Evolutionary conservation across 805 yeast genomes (phyloP).

Genomic region (Kregervanrija delftensis): DNA sequence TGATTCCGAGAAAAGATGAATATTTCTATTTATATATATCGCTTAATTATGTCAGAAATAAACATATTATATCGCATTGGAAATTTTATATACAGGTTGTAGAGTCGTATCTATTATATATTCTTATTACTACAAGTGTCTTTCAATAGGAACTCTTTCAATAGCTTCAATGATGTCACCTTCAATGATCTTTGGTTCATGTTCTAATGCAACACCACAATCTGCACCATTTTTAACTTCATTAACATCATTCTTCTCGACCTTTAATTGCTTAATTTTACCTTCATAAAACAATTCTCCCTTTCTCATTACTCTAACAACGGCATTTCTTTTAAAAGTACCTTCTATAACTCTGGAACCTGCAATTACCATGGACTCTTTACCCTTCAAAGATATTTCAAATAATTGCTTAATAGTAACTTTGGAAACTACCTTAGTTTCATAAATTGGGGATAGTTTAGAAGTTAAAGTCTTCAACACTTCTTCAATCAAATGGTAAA

Average conservation of each 20-base stretch:
- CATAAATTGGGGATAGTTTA: constrained; percentile 58
- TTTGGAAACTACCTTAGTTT: constrained; percentile 58
- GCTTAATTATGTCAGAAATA: too few relatives aligned
- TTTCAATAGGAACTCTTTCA: constrained; percentile 56
- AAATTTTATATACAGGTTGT: neutral
- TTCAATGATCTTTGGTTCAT: constrained; percentile 25
- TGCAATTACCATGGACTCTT: constrained; percentile 59
- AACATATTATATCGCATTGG: neutral
- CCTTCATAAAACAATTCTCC: constrained; percentile 42
- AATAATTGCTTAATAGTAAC: constrained; percentile 68
- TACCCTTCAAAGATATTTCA: constrained; percentile 53
- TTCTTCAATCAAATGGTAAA: constrained; percentile 81
- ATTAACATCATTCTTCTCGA: constrained; percentile 68
- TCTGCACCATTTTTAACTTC: constrained; percentile 83
- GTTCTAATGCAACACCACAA: constrained; percentile 75
- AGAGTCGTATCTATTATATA: neutral
- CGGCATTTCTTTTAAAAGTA: constrained; percentile 48
- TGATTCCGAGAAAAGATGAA: neutral
- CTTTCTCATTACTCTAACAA: constrained; percentile 30
- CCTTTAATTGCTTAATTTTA: constrained; percentile 63
- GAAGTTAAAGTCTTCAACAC: constrained; percentile 60
- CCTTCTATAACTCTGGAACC: constrained; percentile 83
- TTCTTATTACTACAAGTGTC: constrained; percentile 34
- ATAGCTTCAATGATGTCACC: constrained; percentile 74
- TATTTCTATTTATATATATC: neutral